Base-by-base conservation (phyloP, 495 filamentous ascomycete species). In the Aspergillus cavernicola region DNA sequence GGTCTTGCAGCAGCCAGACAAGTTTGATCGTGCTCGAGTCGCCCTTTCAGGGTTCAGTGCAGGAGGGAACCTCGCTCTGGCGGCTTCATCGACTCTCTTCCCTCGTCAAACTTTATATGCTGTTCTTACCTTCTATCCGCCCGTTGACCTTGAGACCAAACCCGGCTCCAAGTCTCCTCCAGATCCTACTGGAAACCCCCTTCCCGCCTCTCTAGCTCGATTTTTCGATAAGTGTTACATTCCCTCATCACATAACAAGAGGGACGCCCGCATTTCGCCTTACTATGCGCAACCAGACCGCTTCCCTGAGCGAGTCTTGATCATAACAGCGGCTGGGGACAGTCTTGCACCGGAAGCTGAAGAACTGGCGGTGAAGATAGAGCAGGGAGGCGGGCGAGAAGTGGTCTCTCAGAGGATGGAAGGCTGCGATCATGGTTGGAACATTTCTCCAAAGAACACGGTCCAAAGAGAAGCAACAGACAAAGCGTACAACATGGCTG, bases 251-350 rank as follows among this genome's bases (percentile, higher is more conserved):
- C 55, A 71, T 38, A 70, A 78, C 59, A 55, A 42, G 13, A 62
- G 65, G 23, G 74, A 80, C 49, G 74, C 74, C 2, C 63, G 75
- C 13, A 70, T 79, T 37, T 77, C 74, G n/a, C 74, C 74, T 9
- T 51, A 39, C 9, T 77, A 71, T 46, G 72, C 73, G 1, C 57
- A 60, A 46, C 39, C 63, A 10, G 61, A 69, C 6, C 61, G 62
- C 20, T 75, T 75, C 58, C 73, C 75, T 20, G 58, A 60, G 19
- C 56, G 72, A 1, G 38, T 73, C 32, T 59, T 79, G 26, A 61
- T 80, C 29, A 60, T 80, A 45, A 78, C 74, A 7, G 69, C 66
- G 6, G 70, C 65, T 23, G 58, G 65, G 1, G 77, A 80, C 53
- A 63, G 44, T 8, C 67, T 74, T 16, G 73, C 69, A 26, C 52